These are phyloP conservation scores for Solanum phureja DNA, from an alignment of 257 asterid species.

Conservation along the genomic window DNA sequence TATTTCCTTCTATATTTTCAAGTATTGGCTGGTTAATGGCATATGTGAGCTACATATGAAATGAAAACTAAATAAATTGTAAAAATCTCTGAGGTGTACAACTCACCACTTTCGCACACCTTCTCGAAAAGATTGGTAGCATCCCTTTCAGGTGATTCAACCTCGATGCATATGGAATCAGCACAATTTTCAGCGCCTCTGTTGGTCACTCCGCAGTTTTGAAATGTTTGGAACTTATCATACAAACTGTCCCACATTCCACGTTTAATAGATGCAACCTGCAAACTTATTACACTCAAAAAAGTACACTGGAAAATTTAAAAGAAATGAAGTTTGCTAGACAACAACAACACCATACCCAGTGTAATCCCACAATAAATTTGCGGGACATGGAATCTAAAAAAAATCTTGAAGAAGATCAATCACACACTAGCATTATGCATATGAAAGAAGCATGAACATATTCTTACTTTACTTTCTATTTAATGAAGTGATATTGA, in stretches of 20 bases:
- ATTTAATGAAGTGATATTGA: background rate
- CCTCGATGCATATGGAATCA: conserved; percentile 43
- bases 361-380: background rate
- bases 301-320: background rate
- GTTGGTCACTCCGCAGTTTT: conserved; percentile 21
- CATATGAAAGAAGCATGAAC: background rate
- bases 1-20: background rate
- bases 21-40: background rate
- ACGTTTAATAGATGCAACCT: conserved; percentile 63
- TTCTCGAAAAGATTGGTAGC: conserved; percentile 18
- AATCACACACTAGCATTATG: background rate
- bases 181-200: conserved; percentile 25
- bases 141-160: conserved; percentile 46
- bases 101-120: conserved; percentile 37
- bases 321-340: background rate
- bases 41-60: background rate
- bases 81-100: background rate
- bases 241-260: conserved; percentile 73
- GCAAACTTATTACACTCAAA: conserved; percentile 18
- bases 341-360: background rate
- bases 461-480: background rate
- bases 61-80: background rate
- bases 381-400: background rate
- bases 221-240: conserved; percentile 38
- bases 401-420: background rate